Conservation (phyloP, 2,329 filamentous ascomycete genomes). For the Epichloe glyceriae region DNA sequence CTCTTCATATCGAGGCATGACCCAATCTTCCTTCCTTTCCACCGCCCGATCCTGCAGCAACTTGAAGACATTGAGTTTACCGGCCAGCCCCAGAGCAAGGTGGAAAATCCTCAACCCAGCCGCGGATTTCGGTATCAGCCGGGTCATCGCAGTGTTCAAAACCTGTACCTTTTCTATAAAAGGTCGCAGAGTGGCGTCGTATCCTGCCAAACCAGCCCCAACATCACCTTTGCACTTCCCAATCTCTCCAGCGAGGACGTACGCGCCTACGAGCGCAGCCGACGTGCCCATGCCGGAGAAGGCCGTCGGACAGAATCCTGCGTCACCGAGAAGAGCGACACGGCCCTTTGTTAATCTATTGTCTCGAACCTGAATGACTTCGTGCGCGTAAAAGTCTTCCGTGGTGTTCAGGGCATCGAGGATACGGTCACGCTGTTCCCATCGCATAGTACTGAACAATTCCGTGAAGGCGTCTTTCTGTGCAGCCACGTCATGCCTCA, state of each 20-base stretch:
- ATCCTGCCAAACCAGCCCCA: conserved; percentile 20
- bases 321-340: conserved; percentile 36
- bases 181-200: conserved; percentile 27
- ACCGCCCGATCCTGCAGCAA: background rate
- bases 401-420: conserved; percentile 20
- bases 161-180: conserved; percentile 15
- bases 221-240: conserved; percentile 12
- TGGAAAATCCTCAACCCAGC: background rate
- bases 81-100: background rate
- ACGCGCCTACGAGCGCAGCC: conserved; percentile 31
- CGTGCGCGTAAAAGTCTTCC: conserved; percentile 33
- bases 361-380: conserved; percentile 29
- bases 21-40: background rate
- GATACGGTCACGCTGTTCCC: conserved; percentile 24
- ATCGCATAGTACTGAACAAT: conserved; percentile 29
- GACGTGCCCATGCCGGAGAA: conserved; percentile 34
- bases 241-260: conserved; percentile 36
- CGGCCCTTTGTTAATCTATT: conserved; percentile 23
- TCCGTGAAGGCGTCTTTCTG: conserved; percentile 24
- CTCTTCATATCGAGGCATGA: conserved; percentile 1
- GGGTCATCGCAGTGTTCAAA: background rate
- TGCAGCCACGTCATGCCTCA: conserved; percentile 9
- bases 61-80: background rate
- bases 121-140: background rate
- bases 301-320: conserved; percentile 28